Conservation (phyloP, 805 yeast species). For the Ogataea angusta region DNA sequence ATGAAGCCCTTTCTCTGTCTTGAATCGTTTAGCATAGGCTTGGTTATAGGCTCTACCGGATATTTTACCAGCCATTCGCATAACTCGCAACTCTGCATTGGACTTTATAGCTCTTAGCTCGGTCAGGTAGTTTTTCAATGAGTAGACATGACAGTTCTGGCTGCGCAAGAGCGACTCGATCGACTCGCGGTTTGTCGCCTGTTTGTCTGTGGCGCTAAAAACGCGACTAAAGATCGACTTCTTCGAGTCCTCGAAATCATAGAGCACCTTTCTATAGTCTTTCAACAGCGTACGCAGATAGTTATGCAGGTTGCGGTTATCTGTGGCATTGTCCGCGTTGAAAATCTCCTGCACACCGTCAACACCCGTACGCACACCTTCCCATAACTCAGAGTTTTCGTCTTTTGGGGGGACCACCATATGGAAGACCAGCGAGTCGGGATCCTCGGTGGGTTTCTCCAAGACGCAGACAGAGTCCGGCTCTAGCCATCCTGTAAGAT, state of each 20-base stretch:
- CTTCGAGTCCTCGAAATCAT: slow-evolving; percentile 39
- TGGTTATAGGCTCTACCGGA: slow-evolving; percentile 81
- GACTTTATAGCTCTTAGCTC: slow-evolving; percentile 69
- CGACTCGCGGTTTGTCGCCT: slow-evolving; percentile 17
- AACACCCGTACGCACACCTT: slow-evolving; percentile 86
- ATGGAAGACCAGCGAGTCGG: slow-evolving; percentile 59
- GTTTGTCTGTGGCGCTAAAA: slow-evolving; percentile 19
- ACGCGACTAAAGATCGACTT: slow-evolving; percentile 19
- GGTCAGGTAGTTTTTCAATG: slow-evolving; percentile 43
- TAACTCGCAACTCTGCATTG: slow-evolving; percentile 65
- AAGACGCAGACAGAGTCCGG: slow-evolving; percentile 72
- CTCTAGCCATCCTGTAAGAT: slow-evolving; percentile 89
- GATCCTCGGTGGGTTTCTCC: slow-evolving; percentile 54
- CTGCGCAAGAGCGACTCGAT: slow-evolving; percentile 26
- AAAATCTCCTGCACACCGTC: slow-evolving; percentile 79
- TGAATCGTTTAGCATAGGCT: slow-evolving; percentile 67
- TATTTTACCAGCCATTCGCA: slow-evolving; percentile 80
- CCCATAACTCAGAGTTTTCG: slow-evolving; percentile 83
- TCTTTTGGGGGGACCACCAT: slow-evolving; percentile 86
- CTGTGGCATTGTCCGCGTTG: slow-evolving; percentile 77
- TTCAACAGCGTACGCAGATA: slow-evolving; percentile 47
- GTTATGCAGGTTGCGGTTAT: slow-evolving; percentile 40
- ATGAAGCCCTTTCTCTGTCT: slow-evolving; percentile 73
- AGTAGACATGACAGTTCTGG: slow-evolving; percentile 37
- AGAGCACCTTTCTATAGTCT: slow-evolving; percentile 50